A percentile compares a stretch with the other conserved stretches of the same genome.
phyloP scores from a whole-genome alignment of 2,329 filamentous ascomycete species.

The Tothia fuscella region DNA sequence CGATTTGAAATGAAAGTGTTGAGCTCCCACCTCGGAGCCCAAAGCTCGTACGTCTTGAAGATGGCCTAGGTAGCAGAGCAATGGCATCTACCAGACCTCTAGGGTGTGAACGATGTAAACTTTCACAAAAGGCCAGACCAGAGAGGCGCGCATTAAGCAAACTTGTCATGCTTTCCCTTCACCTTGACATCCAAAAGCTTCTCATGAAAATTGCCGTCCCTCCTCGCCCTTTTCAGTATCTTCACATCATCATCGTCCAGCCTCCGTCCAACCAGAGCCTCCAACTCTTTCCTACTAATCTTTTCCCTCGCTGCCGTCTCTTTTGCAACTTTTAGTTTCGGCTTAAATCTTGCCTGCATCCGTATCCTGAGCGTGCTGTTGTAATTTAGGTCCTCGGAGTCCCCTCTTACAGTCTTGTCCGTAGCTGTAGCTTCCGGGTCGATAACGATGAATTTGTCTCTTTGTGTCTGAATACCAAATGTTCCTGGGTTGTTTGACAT shows the following conservation, averaged over 20 bases:
- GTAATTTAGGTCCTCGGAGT: conserved; percentile 55
- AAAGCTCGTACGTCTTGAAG: too few relatives aligned
- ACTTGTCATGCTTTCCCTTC: conserved; percentile 91
- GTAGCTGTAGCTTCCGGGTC: conserved; percentile 28
- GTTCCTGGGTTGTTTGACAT: conserved; percentile 52
- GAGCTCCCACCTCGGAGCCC: too few relatives aligned
- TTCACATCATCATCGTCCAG: conserved; percentile 79
- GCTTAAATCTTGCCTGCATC: conserved; percentile 95
- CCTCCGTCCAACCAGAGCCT: conserved; percentile 63
- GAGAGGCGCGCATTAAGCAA: conserved; percentile 31
- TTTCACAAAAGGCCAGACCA: too few relatives aligned
- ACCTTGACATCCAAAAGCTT: conserved; percentile 74
- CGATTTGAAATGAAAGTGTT: too few relatives aligned
- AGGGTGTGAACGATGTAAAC: too few relatives aligned
- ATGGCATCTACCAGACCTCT: too few relatives aligned
- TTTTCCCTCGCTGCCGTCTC: conserved; percentile 76
- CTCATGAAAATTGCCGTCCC: conserved; percentile 85
- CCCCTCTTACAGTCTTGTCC: conserved; percentile 58
- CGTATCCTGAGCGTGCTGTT: conserved; percentile 66
- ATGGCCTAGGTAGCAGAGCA: too few relatives aligned
- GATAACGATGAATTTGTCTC: conserved; percentile 58
- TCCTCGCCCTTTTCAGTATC: conserved; percentile 67
- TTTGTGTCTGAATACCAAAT: conserved; percentile 63
- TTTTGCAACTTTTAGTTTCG: conserved; percentile 63
- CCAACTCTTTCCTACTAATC: conserved; percentile 74